Evolutionary conservation across 2,329 filamentous ascomycete species (phyloP).

Genomic region (Davidsoniella eucalypti): DNA sequence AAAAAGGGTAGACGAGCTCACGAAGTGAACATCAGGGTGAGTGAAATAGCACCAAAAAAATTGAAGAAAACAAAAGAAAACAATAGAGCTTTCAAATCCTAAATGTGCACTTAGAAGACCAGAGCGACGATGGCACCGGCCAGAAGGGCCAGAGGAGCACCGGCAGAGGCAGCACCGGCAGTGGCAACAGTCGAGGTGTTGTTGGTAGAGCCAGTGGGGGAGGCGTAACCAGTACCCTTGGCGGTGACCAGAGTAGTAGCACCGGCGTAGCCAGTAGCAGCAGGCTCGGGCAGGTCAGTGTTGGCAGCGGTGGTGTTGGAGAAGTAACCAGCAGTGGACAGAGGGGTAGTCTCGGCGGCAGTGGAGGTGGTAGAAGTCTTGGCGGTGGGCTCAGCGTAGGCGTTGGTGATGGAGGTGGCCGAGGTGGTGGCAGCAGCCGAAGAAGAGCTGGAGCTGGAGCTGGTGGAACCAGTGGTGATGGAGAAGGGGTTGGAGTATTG

Average conservation of each 20-base stretch:
- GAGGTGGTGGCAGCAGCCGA: slow-evolving; percentile 8
- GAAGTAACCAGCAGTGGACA: slow-evolving; percentile 15
- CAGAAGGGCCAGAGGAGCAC: slow-evolving; percentile 10
- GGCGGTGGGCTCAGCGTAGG: neutral
- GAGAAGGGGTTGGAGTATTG: slow-evolving; percentile 49
- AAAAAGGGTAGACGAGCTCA: neutral
- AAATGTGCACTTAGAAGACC: slow-evolving; percentile 8
- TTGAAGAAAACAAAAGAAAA: neutral
- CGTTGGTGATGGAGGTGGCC: slow-evolving; percentile 17
- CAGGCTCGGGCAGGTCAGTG: slow-evolving; percentile 18
- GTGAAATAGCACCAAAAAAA: neutral
- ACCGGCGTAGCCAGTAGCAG: slow-evolving; percentile 15
- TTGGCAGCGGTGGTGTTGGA: slow-evolving; percentile 16
- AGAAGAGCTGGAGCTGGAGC: slow-evolving; percentile 8
- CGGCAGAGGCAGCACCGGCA: slow-evolving; percentile 9
- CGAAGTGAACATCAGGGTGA: neutral
- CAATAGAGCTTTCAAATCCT: neutral
- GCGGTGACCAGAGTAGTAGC: slow-evolving; percentile 16
- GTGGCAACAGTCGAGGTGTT: slow-evolving; percentile 14
- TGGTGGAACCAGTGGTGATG: slow-evolving; percentile 24
- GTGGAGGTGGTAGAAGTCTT: slow-evolving; percentile 15
- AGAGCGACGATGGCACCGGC: slow-evolving; percentile 8
- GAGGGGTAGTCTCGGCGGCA: slow-evolving; percentile 17
- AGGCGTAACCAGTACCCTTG: slow-evolving; percentile 8
- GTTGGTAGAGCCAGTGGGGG: slow-evolving; percentile 13